Evolutionary conservation across 495 filamentous ascomycete species (phyloP).

Genomic region (Penicillium paxilli): DNA sequence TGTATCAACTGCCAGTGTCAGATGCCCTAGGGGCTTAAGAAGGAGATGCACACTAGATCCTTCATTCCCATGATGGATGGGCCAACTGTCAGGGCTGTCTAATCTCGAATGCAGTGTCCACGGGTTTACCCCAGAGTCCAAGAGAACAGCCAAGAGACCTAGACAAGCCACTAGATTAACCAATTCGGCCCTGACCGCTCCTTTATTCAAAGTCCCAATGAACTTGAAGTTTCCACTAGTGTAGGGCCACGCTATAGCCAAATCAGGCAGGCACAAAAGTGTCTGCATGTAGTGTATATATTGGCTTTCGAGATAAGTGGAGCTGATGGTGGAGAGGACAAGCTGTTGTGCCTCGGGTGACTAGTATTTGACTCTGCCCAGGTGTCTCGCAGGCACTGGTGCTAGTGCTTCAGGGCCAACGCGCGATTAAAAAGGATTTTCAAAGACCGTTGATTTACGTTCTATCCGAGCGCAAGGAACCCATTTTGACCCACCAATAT

Average conservation of each 20-base stretch:
- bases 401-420: neutral
- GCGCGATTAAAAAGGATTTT: neutral
- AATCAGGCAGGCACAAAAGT: constrained; percentile 14
- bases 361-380: constrained; percentile 2
- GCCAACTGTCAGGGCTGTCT: neutral
- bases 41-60: neutral
- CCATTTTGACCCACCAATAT: neutral
- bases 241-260: constrained; percentile 9
- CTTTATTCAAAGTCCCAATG: constrained; percentile 9
- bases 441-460: constrained; percentile 6
- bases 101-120: too few species aligned
- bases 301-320: constrained; percentile 11
- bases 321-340: constrained; percentile 9
- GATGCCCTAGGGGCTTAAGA: neutral
- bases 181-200: constrained; percentile 16
- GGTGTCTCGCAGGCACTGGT: too few species aligned
- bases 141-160: constrained; percentile 1
- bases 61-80: neutral
- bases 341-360: constrained; percentile 16
- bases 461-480: neutral
- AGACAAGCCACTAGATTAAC: neutral
- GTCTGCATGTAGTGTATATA: constrained; percentile 4
- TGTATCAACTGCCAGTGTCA: neutral
- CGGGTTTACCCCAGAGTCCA: constrained; percentile 13
- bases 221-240: too few species aligned